Percentiles rank a stretch among this genome's conserved stretches.
These are phyloP conservation scores for Alnus rubra DNA, from an alignment of 306 rosid species.

Conservation along the genomic window DNA sequence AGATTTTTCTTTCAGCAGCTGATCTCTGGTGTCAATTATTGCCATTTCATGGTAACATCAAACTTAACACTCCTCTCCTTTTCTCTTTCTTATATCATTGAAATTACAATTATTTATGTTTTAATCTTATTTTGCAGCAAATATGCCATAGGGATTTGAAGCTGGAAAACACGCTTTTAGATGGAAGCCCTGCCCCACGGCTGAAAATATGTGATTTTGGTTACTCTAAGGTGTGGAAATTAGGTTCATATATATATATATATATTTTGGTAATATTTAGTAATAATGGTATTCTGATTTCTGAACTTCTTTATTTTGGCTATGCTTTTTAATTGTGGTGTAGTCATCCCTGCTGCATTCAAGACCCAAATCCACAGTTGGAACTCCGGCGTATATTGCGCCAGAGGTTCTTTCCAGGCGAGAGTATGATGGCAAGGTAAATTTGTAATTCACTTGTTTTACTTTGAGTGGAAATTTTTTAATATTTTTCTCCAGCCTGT, in stretches of 20 bases:
- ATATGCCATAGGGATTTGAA: slow-evolving; percentile 69
- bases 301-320: neutral
- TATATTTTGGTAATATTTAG: neutral
- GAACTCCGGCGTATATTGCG: slow-evolving; percentile 71
- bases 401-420: slow-evolving; percentile 68
- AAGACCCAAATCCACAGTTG: slow-evolving; percentile 69
- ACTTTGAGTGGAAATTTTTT: neutral
- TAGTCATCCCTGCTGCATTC: slow-evolving; percentile 69
- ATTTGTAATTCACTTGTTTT: neutral
- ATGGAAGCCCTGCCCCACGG: slow-evolving; percentile 76
- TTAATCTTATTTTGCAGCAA: slow-evolving; percentile 41
- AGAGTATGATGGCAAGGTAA: slow-evolving; percentile 69
- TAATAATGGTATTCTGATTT: neutral
- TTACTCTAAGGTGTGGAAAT: slow-evolving; percentile 53
- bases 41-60: slow-evolving; percentile 55
- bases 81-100: neutral
- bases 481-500: neutral
- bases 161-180: slow-evolving; percentile 62
- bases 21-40: slow-evolving; percentile 63
- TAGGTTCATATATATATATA: slow-evolving; percentile 15
- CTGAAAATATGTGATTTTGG: slow-evolving; percentile 71
- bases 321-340: slow-evolving; percentile 23
- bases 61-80: neutral
- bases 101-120: neutral
- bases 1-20: slow-evolving; percentile 78